Base-by-base conservation (phyloP, 2,329 filamentous ascomycete genomes). In the Diplodia seriata region DNA sequence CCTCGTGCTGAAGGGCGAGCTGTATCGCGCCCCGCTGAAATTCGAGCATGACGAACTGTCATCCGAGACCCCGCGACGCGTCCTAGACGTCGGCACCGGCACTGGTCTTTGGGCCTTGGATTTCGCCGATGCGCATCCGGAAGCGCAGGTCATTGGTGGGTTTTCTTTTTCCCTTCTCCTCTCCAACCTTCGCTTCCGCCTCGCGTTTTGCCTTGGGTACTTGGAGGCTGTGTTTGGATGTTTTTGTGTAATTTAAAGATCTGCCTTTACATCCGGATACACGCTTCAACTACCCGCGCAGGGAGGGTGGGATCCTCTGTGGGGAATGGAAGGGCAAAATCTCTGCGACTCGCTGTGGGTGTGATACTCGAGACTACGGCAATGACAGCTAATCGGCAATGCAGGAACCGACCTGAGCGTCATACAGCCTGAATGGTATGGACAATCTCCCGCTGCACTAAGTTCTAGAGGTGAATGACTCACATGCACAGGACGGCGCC, bases 381-480 rank as follows among this genome's bases (percentile, higher is more conserved):
- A 14, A 20, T 4, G 29, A 31, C 15, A 15, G 43, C 57, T 62
- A n/a, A 62, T 31, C 11, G 8, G 18, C 4, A 3, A 4, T 5
- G 29, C 47, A 63, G 59, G 59, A 20, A 80, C 73, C 67, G 84
- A 86, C 70, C 77, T 86, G 6, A 82, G 78, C 68, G 82, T 82
- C 11, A 81, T 84, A 53, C 84, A 86, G 70, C 83, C 83, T 2
- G 76, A 76, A 50, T 78, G 82, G 77, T 74, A 51, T 38, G 23
- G 5, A 31, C 18, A 9, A 55, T 6, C 15, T 80, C 1, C 78
- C 79, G 0, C 73, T 7, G 14, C 43, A 9, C 29, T 6, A 11
- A 4, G 1, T 3, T 23, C 56, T 8, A 18, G 2, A 6, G 7
- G 6, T 7, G 3, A 31, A 6, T 36, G 4, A 29, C 23, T 65